Evolutionary conservation across 352 stramenopile species (phyloP).

Genomic region (Phytophthora litchii): DNA sequence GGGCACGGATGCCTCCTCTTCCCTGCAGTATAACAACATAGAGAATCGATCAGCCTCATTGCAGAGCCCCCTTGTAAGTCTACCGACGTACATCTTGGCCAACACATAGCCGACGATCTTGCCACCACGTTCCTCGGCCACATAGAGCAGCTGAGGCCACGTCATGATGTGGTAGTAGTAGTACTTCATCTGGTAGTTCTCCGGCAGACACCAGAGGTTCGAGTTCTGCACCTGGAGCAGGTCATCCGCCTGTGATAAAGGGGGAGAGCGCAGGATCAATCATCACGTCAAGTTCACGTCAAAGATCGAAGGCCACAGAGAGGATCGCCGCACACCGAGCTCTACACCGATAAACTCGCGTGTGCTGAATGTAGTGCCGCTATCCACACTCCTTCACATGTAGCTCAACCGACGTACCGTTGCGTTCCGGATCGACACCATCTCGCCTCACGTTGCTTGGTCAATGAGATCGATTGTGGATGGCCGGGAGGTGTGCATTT

Average conservation of each 20-base stretch:
- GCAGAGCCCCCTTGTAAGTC: not conserved
- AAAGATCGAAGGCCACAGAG: not conserved
- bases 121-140: conserved; percentile 97
- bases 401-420: conserved; percentile 52
- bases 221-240: conserved; percentile 99
- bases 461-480: conserved; percentile 34
- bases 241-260: conserved; percentile 84
- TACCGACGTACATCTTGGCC: conserved; percentile 96
- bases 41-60: conserved; percentile 2
- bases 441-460: conserved; percentile 40
- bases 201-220: conserved; percentile 99
- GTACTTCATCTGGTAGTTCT: conserved; percentile 99
- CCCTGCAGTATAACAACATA: conserved; percentile 35
- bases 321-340: not conserved
- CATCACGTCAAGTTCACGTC: conserved; percentile 2
- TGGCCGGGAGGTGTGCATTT: conserved; percentile 20
- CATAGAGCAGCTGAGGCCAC: conserved; percentile 99
- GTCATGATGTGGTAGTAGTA: conserved; percentile 99
- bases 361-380: not conserved
- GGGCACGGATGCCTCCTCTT: conserved; percentile 85
- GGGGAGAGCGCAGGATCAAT: conserved; percentile 8
- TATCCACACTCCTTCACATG: not conserved
- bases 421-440: conserved; percentile 96
- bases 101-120: conserved; percentile 99
- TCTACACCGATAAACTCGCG: not conserved